Evolutionary conservation across 129 eudicot species (phyloP).

Genomic region (Arctium lappa): DNA sequence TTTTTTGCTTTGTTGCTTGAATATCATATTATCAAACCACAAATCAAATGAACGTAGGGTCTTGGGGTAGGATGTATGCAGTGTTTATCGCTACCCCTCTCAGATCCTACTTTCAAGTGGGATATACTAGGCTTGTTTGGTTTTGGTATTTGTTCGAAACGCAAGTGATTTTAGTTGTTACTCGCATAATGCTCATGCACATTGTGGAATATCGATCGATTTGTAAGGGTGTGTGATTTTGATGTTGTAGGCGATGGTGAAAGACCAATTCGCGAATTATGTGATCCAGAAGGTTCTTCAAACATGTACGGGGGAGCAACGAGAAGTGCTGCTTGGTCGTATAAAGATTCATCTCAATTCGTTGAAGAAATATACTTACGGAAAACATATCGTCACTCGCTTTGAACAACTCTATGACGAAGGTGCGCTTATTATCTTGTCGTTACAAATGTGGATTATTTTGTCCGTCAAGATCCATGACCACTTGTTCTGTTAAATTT

Average conservation of each 20-base stretch:
- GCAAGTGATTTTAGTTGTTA: too few relatives aligned
- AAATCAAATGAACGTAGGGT: not conserved
- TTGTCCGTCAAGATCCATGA: not conserved
- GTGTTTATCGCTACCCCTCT: too few relatives aligned
- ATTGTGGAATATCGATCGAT: too few relatives aligned
- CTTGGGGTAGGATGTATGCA: too few relatives aligned
- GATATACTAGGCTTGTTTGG: too few relatives aligned
- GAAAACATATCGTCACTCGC: constrained; percentile 83
- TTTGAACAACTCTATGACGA: constrained; percentile 69
- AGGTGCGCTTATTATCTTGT: constrained; percentile 33
- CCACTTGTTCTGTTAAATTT: constrained; percentile 4
- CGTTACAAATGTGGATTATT: not conserved
- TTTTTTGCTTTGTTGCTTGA: not conserved
- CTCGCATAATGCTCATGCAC: too few relatives aligned
- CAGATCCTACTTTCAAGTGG: too few relatives aligned
- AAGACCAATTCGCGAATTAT: constrained; percentile 88
- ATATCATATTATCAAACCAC: not conserved
- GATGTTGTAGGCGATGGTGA: constrained; percentile 67
- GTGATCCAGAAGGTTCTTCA: constrained; percentile 83
- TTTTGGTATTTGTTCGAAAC: too few relatives aligned
- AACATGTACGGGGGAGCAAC: constrained; percentile 45
- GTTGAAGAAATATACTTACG: constrained; percentile 82
- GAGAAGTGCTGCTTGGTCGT: constrained; percentile 52
- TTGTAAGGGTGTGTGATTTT: constrained; percentile 11
- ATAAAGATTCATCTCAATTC: constrained; percentile 69